Percentiles rank a stretch among this genome's conserved stretches.
phyloP scores from a whole-genome alignment of 768 basidiomycete species.

The Hygrophoropsis aurantiaca region DNA sequence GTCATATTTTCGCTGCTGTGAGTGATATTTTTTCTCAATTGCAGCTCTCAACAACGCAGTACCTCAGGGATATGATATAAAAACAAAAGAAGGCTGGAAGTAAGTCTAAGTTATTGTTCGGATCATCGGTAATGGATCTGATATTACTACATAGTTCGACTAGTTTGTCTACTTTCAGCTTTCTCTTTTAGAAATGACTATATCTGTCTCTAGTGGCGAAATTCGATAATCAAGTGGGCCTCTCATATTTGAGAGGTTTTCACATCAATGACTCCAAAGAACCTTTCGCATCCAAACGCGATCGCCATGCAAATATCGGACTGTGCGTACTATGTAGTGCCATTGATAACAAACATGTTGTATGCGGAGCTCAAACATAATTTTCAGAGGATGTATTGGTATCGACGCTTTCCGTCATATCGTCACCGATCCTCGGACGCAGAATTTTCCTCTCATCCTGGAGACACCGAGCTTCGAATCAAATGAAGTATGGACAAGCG shows the following conservation, averaged over 20 bases:
- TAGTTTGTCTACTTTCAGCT: too few species aligned
- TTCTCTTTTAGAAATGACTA: not conserved
- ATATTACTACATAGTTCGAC: not conserved
- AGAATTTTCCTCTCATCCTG: slow-evolving; percentile 74
- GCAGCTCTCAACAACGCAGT: not conserved
- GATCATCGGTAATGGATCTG: not conserved
- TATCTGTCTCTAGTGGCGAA: slow-evolving; percentile 43
- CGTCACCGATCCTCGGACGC: slow-evolving; percentile 65
- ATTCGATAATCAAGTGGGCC: slow-evolving; percentile 70
- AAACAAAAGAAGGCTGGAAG: slow-evolving; percentile 71
- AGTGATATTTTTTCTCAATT: slow-evolving; percentile 14
- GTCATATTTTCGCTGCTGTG: slow-evolving; percentile 79
- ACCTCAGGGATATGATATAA: slow-evolving; percentile 74
- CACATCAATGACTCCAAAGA: slow-evolving; percentile 86
- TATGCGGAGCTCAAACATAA: not conserved
- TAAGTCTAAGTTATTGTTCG: slow-evolving; percentile 35
- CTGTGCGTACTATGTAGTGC: slow-evolving; percentile 66
- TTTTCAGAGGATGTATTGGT: slow-evolving; percentile 62
- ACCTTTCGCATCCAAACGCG: slow-evolving; percentile 60
- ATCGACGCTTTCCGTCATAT: slow-evolving; percentile 63
- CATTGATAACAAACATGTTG: not conserved
- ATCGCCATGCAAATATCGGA: slow-evolving; percentile 85
- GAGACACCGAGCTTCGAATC: slow-evolving; percentile 78
- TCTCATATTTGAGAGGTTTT: slow-evolving; percentile 76
- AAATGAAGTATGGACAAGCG: slow-evolving; percentile 68